Evolutionary conservation across 345 rosid genomes (phyloP), one percentile per base, ranked within the genome.

Genomic region (Pseudoturritis turrita): DNA sequence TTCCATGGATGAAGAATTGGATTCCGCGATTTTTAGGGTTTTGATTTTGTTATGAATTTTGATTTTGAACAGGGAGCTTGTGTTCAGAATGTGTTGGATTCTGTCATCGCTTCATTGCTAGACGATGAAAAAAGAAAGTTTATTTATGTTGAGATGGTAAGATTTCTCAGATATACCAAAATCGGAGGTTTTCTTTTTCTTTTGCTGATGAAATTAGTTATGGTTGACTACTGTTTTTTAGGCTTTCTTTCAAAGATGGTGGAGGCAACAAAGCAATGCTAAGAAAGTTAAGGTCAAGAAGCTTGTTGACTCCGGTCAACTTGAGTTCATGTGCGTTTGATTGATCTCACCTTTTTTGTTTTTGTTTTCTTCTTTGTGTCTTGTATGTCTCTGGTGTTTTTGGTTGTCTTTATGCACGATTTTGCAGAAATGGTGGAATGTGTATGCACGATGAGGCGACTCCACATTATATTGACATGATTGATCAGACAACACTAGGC

Each of bases 241-340:
- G 98, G 98, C 98, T 6, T 93, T 93, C 54, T 90, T 93, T 68
- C 83, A 90, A 80, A 81, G 97, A 81, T 93, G 98, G 97, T 93
- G 98, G 98, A 88, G 97, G 53, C 98, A 93, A 80, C 98, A 90
- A 81, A 90, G 92, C 65, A 78, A 81, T 31, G 72, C 83, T 18
- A 86, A 78, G 85, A 90, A 88, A 82, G 64, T 75, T 58, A 84
- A 83, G 72, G 97, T 93, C 65, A 88, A 83, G 83, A 86, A 81
- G 85, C 89, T 93, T 41, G 98, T 90, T 65, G 75, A 83, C 72
- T 85, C 91, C 3, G 96, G 98, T 78, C 97, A 88, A 78, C 82
- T 92, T 4, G 98, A 92, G 78, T 92, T 92, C 90, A 90, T 92
- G 98, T 92, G 74, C 37, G 62, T 65, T 65, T 65, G 10, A 61